Evolutionary conservation across 257 asterid genomes (phyloP).

Genomic region (Ajuga chamaepitys): DNA sequence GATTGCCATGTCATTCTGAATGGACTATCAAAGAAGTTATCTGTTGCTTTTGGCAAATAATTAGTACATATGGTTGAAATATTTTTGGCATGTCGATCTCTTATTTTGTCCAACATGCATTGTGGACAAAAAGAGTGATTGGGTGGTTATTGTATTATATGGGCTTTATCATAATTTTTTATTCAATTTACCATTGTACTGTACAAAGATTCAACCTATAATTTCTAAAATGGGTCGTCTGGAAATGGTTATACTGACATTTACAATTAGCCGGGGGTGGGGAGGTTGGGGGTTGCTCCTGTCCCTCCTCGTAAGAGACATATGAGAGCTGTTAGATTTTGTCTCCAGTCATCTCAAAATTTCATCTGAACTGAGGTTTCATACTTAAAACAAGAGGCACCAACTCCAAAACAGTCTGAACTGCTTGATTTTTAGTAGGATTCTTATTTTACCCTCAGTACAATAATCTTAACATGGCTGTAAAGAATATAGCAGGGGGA

Average conservation of each 20-base stretch:
- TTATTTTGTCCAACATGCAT: neutral
- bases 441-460: neutral
- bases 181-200: too few species aligned
- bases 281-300: neutral
- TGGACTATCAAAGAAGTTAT: neutral
- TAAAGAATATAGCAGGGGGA: neutral
- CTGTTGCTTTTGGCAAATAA: neutral
- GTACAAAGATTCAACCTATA: neutral
- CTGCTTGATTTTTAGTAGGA: neutral
- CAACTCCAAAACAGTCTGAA: neutral
- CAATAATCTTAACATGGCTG: neutral
- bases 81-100: neutral
- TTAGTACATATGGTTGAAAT: neutral
- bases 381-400: neutral
- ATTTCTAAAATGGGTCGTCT: neutral
- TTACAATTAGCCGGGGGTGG: neutral
- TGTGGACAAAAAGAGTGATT: neutral
- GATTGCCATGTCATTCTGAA: neutral
- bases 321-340: neutral
- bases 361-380: neutral
- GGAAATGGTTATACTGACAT: neutral
- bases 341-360: neutral
- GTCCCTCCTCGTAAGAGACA: neutral
- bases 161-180: too few species aligned
- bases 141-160: too few species aligned